Evolutionary conservation across 2,329 filamentous ascomycete species (phyloP).

Genomic region (Xylaria multiplex): DNA sequence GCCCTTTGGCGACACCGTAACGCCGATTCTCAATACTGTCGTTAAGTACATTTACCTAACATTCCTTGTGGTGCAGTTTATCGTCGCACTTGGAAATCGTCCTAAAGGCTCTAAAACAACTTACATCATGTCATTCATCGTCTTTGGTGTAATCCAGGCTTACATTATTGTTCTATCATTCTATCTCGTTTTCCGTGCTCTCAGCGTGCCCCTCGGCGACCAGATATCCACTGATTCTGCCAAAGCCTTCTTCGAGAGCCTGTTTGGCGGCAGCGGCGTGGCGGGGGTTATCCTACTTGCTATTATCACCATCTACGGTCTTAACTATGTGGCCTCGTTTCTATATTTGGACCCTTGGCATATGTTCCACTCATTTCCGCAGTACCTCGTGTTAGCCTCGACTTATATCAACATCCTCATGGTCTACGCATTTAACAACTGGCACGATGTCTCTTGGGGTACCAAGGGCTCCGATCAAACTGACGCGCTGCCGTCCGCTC

Average conservation of each 20-base stretch:
- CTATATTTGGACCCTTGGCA: conserved; percentile 99
- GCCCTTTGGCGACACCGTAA: conserved; percentile 88
- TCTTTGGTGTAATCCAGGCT: conserved; percentile 87
- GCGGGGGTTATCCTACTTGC: too few species aligned
- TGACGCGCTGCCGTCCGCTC: conserved; percentile 89
- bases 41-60: conserved; percentile 92
- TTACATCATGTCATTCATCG: conserved; percentile 87
- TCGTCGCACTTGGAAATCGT: conserved; percentile 93
- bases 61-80: conserved; percentile 94
- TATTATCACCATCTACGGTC: conserved; percentile 88
- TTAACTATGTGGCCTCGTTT: conserved; percentile 97
- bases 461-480: conserved; percentile 98
- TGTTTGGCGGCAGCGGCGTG: conserved; percentile 56
- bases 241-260: conserved; percentile 73
- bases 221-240: conserved; percentile 66
- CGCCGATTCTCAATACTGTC: conserved; percentile 89
- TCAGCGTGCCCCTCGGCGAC: too few species aligned
- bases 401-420: conserved; percentile 99
- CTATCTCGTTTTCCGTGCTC: conserved; percentile 83
- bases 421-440: conserved; percentile 99
- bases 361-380: conserved; percentile 98
- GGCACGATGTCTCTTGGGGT: conserved; percentile 99
- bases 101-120: conserved; percentile 90
- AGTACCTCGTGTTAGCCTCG: conserved; percentile 92
- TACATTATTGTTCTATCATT: conserved; percentile 90